Percentiles rank a stretch among this genome's conserved stretches.
phyloP scores from a whole-genome alignment of 2,329 filamentous ascomycete genomes.

The Myotisia sp. region DNA sequence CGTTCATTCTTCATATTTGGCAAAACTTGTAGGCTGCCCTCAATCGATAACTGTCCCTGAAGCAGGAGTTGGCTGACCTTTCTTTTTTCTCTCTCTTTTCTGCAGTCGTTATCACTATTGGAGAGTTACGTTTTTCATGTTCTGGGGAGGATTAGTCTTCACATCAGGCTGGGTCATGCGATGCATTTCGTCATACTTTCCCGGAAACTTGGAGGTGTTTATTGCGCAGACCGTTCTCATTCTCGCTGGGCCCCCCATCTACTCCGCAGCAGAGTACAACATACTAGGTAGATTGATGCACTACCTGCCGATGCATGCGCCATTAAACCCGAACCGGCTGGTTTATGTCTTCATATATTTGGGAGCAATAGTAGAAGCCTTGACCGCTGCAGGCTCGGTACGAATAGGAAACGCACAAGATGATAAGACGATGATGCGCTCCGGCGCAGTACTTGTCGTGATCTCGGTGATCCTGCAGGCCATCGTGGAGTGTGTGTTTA shows the following conservation, averaged over 20 bases:
- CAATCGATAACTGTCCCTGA: neutral
- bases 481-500: slow-evolving; percentile 19
- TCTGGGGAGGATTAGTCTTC: slow-evolving; percentile 24
- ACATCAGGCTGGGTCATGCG: slow-evolving; percentile 26
- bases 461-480: slow-evolving; percentile 21
- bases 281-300: slow-evolving; percentile 25
- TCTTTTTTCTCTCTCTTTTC: neutral
- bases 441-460: slow-evolving; percentile 18
- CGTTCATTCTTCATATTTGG: slow-evolving; percentile 19
- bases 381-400: slow-evolving; percentile 22
- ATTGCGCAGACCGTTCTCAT: slow-evolving; percentile 25
- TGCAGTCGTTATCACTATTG: slow-evolving; percentile 20
- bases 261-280: slow-evolving; percentile 26
- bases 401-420: slow-evolving; percentile 13
- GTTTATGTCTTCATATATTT: slow-evolving; percentile 25
- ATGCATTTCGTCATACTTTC: slow-evolving; percentile 18
- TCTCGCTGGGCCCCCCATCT: slow-evolving; percentile 24
- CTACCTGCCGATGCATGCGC: slow-evolving; percentile 27
- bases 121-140: slow-evolving; percentile 25
- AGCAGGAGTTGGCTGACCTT: neutral
- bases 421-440: slow-evolving; percentile 13
- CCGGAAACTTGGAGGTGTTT: slow-evolving; percentile 19
- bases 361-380: slow-evolving; percentile 21
- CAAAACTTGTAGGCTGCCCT: slow-evolving; percentile 21
- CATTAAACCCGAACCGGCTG: slow-evolving; percentile 24